Evolutionary conservation across 345 rosid genomes (phyloP).

Genomic region (Aurinia saxatilis): DNA sequence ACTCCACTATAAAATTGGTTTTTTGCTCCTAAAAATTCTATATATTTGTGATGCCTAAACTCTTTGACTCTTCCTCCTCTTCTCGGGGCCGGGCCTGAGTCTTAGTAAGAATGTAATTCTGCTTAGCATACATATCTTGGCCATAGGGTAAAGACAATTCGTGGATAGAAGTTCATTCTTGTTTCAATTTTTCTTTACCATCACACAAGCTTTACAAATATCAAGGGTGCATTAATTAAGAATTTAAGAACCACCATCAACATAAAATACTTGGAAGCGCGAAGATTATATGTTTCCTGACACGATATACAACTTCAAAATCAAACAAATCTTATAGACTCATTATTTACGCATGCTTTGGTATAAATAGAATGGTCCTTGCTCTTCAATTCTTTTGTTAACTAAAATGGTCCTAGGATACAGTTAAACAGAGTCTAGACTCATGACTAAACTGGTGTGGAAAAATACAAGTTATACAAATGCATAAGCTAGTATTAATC

Average conservation of each 20-base stretch:
- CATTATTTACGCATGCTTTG: constrained; percentile 24
- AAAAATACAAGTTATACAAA: constrained; percentile 19
- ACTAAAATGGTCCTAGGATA: constrained; percentile 22
- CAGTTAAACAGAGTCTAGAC: constrained; percentile 26
- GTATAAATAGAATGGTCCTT: constrained; percentile 24
- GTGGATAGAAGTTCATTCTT: neutral
- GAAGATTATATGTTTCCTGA: neutral
- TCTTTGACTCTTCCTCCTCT: too few relatives aligned
- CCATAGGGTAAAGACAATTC: neutral
- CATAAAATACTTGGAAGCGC: neutral
- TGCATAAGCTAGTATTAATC: constrained; percentile 12
- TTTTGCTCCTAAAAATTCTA: too few relatives aligned
- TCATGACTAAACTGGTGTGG: constrained; percentile 22
- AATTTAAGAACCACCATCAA: neutral
- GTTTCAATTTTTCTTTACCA: neutral
- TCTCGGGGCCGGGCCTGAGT: too few relatives aligned
- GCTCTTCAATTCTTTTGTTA: neutral
- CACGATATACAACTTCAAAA: neutral
- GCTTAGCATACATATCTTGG: neutral
- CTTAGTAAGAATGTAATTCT: neutral
- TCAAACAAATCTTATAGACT: constrained; percentile 6
- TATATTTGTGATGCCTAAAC: too few relatives aligned
- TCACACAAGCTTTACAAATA: neutral
- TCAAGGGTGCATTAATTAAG: constrained; percentile 2
- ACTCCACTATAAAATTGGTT: too few relatives aligned